phyloP scores from a whole-genome alignment of 2,329 filamentous ascomycete genomes.

The Microdochium paspali region DNA sequence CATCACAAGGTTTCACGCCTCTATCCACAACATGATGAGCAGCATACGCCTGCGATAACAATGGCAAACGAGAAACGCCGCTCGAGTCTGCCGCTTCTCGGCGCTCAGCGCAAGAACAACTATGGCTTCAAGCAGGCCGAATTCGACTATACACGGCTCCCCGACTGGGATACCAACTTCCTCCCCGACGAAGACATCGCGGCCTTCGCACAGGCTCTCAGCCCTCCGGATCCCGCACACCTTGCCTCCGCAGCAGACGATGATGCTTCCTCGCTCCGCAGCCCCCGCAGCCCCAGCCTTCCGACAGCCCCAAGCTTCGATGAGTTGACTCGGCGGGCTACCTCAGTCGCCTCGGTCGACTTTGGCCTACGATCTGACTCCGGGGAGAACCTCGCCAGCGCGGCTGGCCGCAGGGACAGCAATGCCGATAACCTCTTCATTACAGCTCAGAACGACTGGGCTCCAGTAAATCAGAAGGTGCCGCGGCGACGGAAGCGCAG shows the following conservation, averaged over 20 bases:
- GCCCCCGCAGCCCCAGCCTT: conserved; percentile 23
- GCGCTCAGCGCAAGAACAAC: conserved; percentile 16
- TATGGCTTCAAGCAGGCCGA: conserved; percentile 53
- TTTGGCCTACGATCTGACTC: not conserved
- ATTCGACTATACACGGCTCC: conserved; percentile 61
- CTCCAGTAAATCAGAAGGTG: conserved; percentile 70
- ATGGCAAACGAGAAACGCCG: conserved; percentile 14
- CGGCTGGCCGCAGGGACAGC: conserved; percentile 19
- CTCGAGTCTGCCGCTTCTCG: conserved; percentile 12
- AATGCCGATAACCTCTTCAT: conserved; percentile 48
- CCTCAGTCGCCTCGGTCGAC: conserved; percentile 26
- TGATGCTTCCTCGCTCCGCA: conserved; percentile 30
- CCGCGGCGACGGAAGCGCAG: conserved; percentile 31
- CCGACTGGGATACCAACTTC: conserved; percentile 76
- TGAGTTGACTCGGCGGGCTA: conserved; percentile 23
- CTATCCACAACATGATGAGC: not conserved
- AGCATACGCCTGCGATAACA: conserved; percentile 6
- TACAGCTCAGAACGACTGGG: conserved; percentile 92
- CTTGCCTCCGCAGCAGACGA: conserved; percentile 43
- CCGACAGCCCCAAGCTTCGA: conserved; percentile 21
- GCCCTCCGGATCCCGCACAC: conserved; percentile 68
- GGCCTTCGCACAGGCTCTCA: conserved; percentile 72
- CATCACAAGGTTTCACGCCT: not conserved
- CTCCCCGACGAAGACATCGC: conserved; percentile 61
- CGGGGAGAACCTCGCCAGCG: conserved; percentile 12